Evolutionary conservation across 2,329 filamentous ascomycete species (phyloP), one percentile per base, ranked within the genome.

Genomic region (Ascochyta pisi): DNA sequence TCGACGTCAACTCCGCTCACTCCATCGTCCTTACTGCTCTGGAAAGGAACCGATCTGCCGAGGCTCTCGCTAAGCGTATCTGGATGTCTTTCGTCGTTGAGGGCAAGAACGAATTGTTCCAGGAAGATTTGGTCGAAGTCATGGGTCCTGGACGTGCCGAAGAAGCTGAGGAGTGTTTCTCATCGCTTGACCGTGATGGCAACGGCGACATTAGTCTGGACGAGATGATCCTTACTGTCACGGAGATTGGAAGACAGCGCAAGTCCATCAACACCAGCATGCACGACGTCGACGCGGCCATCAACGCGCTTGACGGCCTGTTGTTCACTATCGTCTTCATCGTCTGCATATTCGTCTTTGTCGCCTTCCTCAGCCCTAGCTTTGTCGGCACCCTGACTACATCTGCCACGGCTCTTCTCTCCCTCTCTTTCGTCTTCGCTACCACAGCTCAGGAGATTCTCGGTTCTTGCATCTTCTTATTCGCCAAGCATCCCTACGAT

Each of bases 1-100:
- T 98, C 79, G 96, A 97, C 76, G 89, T 92, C 13, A 94, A 91
- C 68, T 90, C 92, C 5, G 88, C 93, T 1, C 93, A 97, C 73
- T 95, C 92, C 0, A 86, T 98, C 44, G 92, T 98, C 5, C 82
- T 96, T 12, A 87, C 96, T 72, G 95, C 94, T 8, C 82, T 98
- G 29, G 93, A 97, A 76, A 94, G 92, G 78, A 87, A 85, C 39
- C 83, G 84, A 57, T 90, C 92, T 6, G 91, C 92, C 0, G 93
- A 98, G 74, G 95, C 95, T n/a, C 80, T 98, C 54, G 93, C 91
- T n/a, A 89, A 87, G 64, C 89, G 95, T 69, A 89, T 98, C 60
- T 98, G 95, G 95, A 96, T 97, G 91, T 97, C 93, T 0, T 96
- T 97, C 72, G 95, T 96, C 1, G 86, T 95, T 4, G 94, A 98